These are phyloP conservation scores for Populus pruinosa DNA, from an alignment of 345 rosid genomes.

Conservation along the genomic window DNA sequence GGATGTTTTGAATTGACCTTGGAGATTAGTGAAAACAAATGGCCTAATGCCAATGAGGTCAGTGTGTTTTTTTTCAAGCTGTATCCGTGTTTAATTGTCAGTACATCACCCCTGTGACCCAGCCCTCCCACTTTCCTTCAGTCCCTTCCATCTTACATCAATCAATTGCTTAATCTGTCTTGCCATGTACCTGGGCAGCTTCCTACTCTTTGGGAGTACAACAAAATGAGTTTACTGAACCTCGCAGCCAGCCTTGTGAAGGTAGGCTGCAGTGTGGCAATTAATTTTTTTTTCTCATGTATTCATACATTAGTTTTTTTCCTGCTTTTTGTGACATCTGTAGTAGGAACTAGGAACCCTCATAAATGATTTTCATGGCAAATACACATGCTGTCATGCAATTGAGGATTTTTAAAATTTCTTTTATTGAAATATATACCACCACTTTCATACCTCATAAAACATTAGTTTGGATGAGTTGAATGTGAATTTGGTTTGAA, in stretches of 20 bases:
- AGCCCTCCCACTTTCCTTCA: neutral
- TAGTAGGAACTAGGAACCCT: neutral
- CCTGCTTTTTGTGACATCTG: neutral
- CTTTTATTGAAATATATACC: neutral
- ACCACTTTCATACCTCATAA: neutral
- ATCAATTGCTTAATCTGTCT: conserved; percentile 18
- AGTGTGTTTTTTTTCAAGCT: conserved; percentile 10
- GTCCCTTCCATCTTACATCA: neutral
- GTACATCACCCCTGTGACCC: neutral
- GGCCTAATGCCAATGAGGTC: conserved; percentile 91
- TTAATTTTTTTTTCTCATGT: neutral
- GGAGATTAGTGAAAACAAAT: conserved; percentile 88
- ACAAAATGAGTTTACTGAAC: conserved; percentile 86
- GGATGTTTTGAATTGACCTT: conserved; percentile 95
- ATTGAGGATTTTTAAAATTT: neutral
- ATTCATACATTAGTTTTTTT: neutral
- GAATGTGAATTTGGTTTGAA: too few species aligned
- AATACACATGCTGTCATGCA: neutral
- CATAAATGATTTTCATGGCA: neutral
- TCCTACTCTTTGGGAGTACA: conserved; percentile 83
- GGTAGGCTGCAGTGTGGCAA: conserved; percentile 35
- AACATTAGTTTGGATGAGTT: too few species aligned
- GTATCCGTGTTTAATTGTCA: neutral
- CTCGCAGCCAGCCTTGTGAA: conserved; percentile 73
- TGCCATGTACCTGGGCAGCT: conserved; percentile 44